Conservation (phyloP, 768 basidiomycete genomes). For the Boletus speciosus region DNA sequence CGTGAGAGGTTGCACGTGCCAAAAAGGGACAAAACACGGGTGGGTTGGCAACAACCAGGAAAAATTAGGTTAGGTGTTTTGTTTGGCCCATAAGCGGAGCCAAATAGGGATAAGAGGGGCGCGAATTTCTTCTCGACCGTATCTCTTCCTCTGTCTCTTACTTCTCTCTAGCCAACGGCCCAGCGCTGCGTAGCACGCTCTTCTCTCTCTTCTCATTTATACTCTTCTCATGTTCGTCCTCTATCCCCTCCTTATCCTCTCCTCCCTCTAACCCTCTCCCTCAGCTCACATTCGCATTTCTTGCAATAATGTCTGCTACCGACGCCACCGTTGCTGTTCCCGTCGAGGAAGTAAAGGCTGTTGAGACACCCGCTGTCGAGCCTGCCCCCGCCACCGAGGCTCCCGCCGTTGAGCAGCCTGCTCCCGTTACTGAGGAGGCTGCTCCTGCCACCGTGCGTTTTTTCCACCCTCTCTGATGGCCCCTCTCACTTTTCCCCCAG, state of each 20-base stretch:
- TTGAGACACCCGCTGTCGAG: conserved; percentile 37
- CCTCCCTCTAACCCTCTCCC: conserved; percentile 4
- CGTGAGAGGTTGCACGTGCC: conserved; percentile 3
- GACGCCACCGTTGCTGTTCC: conserved; percentile 49
- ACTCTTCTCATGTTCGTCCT: conserved; percentile 46
- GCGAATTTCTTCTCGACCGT: conserved; percentile 34
- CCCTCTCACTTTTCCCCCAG: conserved; percentile 17
- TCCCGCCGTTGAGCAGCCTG: conserved; percentile 18
- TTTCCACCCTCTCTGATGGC: background rate
- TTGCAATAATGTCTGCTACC: conserved; percentile 80
- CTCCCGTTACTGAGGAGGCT: conserved; percentile 31
- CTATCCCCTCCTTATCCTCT: conserved; percentile 1
- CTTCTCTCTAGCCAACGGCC: conserved; percentile 53
- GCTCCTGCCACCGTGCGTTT: conserved; percentile 36
- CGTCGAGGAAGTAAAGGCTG: conserved; percentile 53
- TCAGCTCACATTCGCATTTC: conserved; percentile 54
- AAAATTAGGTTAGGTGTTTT: conserved; percentile 35
- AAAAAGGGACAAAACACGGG: conserved; percentile 1
- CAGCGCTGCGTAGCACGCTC: conserved; percentile 54
- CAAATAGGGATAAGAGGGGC: conserved; percentile 41
- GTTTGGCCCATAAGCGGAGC: conserved; percentile 40
- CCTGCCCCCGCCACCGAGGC: conserved; percentile 32
- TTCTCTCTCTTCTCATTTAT: conserved; percentile 58
- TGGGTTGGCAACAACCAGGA: conserved; percentile 10
- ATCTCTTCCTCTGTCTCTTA: conserved; percentile 54